Evolutionary conservation across 306 rosid species (phyloP).

Genomic region (Canavalia gladiata): DNA sequence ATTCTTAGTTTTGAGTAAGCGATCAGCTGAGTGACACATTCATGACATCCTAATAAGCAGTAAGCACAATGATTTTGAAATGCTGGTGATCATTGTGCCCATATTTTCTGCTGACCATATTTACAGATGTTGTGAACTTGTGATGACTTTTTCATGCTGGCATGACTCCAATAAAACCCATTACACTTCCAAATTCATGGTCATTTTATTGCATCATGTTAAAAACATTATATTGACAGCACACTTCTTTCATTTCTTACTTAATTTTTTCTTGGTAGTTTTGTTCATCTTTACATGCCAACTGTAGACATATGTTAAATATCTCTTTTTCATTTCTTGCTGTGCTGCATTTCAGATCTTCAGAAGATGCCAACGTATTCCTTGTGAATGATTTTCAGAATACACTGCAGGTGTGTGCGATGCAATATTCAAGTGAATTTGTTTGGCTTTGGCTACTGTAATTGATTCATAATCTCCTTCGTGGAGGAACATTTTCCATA

Average conservation of each 20-base stretch:
- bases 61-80: background rate
- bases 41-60: conserved; percentile 13
- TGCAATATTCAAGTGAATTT: conserved; percentile 35
- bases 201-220: conserved; percentile 8
- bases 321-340: conserved; percentile 39
- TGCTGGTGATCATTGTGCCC: conserved; percentile 27
- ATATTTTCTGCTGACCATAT: conserved; percentile 11
- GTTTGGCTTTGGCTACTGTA: conserved; percentile 25
- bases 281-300: conserved; percentile 33
- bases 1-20: conserved; percentile 23
- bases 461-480: conserved; percentile 25
- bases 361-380: conserved; percentile 89
- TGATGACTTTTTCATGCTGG: conserved; percentile 18
- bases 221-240: conserved; percentile 1
- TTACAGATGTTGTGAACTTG: conserved; percentile 2
- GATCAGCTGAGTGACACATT: conserved; percentile 15
- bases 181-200: conserved; percentile 1
- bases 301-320: conserved; percentile 26
- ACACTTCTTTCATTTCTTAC: background rate
- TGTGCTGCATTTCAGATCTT: conserved; percentile 69
- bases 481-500: conserved; percentile 26
- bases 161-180: background rate
- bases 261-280: background rate
- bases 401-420: conserved; percentile 91
- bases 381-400: conserved; percentile 89